Conservation (phyloP, 768 basidiomycete species). For the Lyophyllum decastes region DNA sequence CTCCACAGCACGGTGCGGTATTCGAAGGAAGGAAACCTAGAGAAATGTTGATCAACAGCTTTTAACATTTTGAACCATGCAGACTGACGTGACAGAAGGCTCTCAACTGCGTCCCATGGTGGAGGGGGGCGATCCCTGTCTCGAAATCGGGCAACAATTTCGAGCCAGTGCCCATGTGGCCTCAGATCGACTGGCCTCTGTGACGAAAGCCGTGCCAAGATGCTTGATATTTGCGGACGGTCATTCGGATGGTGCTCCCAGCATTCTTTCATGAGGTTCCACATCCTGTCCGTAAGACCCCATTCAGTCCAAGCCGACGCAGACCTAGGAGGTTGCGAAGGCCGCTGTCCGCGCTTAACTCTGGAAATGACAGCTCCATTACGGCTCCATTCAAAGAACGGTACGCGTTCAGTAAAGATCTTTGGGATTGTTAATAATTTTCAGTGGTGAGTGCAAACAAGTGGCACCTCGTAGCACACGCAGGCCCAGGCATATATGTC, state of each 20-base stretch:
- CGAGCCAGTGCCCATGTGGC: not conserved
- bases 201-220: not conserved
- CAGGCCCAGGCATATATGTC: constrained; percentile 31
- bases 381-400: constrained; percentile 18
- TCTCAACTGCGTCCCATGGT: not conserved
- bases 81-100: not conserved
- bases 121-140: not conserved
- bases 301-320: constrained; percentile 7
- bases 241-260: constrained; percentile 21
- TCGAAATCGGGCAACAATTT: not conserved
- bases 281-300: constrained; percentile 20
- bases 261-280: constrained; percentile 25
- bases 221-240: constrained; percentile 15
- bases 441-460: not conserved
- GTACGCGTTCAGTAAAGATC: constrained; percentile 25
- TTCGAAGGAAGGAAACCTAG: not conserved
- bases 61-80: too few relatives aligned
- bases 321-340: constrained; percentile 16
- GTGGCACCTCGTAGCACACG: constrained; percentile 32
- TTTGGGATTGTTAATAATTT: not conserved
- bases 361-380: constrained; percentile 16
- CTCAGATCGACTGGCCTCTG: not conserved
- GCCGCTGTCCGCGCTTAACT: constrained; percentile 18
- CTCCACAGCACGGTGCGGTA: not conserved
- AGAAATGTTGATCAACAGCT: not conserved